Conservation (phyloP, 1,139 yeast genomes). For the Debaryomyces sp. region DNA sequence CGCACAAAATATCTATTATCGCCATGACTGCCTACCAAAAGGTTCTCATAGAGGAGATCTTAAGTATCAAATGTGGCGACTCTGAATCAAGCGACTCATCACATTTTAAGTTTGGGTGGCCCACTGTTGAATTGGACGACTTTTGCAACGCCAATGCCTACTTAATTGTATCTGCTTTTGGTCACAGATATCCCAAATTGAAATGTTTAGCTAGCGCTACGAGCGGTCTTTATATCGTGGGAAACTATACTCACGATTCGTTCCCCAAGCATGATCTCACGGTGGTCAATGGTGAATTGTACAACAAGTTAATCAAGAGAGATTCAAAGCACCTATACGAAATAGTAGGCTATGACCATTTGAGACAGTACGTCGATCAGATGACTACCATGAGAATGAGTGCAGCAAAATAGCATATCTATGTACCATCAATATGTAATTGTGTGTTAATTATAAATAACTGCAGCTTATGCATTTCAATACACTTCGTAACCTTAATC, state of each 20-base stretch:
- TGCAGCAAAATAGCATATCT: background rate
- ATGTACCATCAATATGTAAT: background rate
- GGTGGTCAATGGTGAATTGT: constrained; percentile 2
- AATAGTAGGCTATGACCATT: constrained; percentile 10
- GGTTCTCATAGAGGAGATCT: constrained; percentile 26
- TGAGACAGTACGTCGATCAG: constrained; percentile 11
- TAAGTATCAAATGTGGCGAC: constrained; percentile 7
- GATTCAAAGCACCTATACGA: constrained; percentile 3
- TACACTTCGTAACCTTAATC: background rate
- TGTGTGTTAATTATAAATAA: background rate
- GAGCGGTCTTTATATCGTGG: constrained; percentile 10
- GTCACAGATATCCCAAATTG: background rate
- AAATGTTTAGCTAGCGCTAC: background rate
- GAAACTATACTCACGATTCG: background rate
- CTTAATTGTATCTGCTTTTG: constrained; percentile 9
- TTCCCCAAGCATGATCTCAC: background rate
- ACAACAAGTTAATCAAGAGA: background rate
- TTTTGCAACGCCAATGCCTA: constrained; percentile 6
- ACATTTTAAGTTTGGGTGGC: constrained; percentile 1
- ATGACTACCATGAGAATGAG: constrained; percentile 4
- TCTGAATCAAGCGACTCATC: background rate
- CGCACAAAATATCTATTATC: constrained; percentile 40
- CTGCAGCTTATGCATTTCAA: background rate
- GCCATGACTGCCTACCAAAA: constrained; percentile 44
- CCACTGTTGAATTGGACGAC: constrained; percentile 1